phyloP scores from a whole-genome alignment of 345 rosid species.

The Mercurialis annua region DNA sequence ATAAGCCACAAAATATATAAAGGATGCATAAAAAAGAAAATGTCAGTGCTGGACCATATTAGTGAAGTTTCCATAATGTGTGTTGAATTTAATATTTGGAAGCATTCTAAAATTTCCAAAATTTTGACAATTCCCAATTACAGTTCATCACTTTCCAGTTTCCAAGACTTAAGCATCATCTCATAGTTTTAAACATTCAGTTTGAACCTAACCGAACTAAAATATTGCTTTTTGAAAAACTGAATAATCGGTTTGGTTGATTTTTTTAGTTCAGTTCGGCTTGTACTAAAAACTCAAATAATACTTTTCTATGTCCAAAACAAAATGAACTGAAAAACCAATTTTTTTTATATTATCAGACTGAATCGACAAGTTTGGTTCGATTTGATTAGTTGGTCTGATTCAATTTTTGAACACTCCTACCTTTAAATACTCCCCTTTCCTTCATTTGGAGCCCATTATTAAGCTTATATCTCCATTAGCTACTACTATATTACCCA shows the following conservation, averaged over 20 bases:
- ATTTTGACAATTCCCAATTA: constrained; percentile 9
- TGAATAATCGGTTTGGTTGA: no score
- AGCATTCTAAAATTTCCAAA: constrained; percentile 20
- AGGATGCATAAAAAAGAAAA: constrained; percentile 6
- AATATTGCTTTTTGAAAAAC: no score
- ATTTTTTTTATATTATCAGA: no score
- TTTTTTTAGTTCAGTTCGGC: no score
- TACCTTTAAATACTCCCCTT: constrained; percentile 29
- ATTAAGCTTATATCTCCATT: constrained; percentile 10
- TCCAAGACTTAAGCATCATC: constrained; percentile 5
- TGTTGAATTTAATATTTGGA: constrained; percentile 35
- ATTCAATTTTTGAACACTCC: no score
- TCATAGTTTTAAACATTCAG: no score
- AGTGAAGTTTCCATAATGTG: constrained; percentile 14
- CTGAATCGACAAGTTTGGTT: no score
- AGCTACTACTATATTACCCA: background rate
- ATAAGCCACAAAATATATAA: constrained; percentile 15
- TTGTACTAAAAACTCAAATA: no score
- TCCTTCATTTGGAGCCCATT: constrained; percentile 15
- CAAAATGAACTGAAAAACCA: no score
- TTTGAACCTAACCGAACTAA: no score
- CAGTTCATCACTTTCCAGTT: constrained; percentile 6
- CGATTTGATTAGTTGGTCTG: no score
- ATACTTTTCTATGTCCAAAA: no score
- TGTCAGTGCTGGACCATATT: constrained; percentile 17